Evolutionary conservation across 805 yeast genomes (phyloP).

Genomic region (Lipomyces spencermartinsiae): DNA sequence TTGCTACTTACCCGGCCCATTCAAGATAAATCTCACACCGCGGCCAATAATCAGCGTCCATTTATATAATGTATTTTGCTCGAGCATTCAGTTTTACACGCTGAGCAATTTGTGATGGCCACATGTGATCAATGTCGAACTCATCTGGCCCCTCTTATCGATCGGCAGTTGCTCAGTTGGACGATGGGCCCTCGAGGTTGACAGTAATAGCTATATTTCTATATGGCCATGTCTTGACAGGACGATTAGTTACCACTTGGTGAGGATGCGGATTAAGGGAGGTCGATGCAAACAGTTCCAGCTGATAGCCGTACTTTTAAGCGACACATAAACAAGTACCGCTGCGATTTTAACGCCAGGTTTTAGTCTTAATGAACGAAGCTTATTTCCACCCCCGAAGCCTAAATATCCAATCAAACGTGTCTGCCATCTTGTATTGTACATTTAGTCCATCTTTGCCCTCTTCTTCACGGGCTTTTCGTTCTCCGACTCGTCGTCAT

Average conservation of each 20-base stretch:
- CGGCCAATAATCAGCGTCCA: not conserved
- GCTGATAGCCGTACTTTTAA: not conserved
- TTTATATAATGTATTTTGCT: too few relatives aligned
- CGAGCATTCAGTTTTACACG: too few relatives aligned
- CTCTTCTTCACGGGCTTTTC: conserved; percentile 41
- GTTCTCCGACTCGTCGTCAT: conserved; percentile 31
- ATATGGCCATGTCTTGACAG: not conserved
- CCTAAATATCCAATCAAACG: not conserved
- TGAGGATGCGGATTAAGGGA: too few relatives aligned
- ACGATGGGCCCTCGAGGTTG: not conserved
- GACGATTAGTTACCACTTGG: not conserved
- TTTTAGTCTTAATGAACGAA: not conserved
- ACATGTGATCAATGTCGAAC: too few relatives aligned
- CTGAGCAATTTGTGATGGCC: too few relatives aligned
- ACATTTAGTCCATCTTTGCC: conserved; percentile 25
- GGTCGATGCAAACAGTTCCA: not conserved
- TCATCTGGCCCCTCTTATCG: too few relatives aligned
- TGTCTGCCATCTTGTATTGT: not conserved
- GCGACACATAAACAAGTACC: too few relatives aligned
- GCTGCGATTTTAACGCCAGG: too few relatives aligned
- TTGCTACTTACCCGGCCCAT: not conserved
- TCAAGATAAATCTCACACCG: too few relatives aligned
- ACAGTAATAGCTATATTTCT: too few relatives aligned
- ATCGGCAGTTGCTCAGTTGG: too few relatives aligned
- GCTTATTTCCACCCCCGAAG: not conserved